phyloP scores from a whole-genome alignment of 768 basidiomycete genomes.

The Daedaleopsis nitida region DNA sequence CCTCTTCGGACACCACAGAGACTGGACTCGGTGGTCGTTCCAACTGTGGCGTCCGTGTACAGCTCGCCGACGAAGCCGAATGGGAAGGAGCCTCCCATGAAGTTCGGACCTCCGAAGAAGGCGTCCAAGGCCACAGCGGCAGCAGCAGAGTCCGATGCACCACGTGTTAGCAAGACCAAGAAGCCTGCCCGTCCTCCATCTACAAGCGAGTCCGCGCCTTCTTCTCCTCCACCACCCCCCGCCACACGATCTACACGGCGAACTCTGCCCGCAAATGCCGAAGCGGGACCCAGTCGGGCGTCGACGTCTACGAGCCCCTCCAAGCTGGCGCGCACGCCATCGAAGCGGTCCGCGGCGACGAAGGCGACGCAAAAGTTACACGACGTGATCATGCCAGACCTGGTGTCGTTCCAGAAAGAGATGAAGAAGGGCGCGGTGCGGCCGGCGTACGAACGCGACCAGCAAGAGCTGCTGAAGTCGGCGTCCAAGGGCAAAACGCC shows the following conservation, averaged over 20 bases:
- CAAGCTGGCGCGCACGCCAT: slow-evolving; percentile 23
- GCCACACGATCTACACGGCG: background rate
- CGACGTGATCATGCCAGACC: slow-evolving; percentile 74
- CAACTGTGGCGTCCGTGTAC: slow-evolving; percentile 16
- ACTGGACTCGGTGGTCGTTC: slow-evolving; percentile 18
- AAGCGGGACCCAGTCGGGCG: slow-evolving; percentile 23
- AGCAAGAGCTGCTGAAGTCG: background rate
- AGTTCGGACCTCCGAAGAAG: slow-evolving; percentile 3
- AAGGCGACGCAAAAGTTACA: slow-evolving; percentile 48
- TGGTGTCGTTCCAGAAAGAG: slow-evolving; percentile 69
- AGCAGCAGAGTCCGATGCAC: background rate
- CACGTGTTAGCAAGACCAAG: background rate
- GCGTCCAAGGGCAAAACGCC: slow-evolving; percentile 22
- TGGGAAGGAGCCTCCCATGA: background rate
- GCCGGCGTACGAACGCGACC: slow-evolving; percentile 25
- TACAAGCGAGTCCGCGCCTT: slow-evolving; percentile 8
- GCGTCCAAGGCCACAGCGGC: background rate
- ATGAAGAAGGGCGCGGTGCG: slow-evolving; percentile 43
- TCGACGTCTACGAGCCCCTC: slow-evolving; percentile 15
- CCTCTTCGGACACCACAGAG: background rate
- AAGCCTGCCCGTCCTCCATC: slow-evolving; percentile 12
- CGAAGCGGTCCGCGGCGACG: slow-evolving; percentile 53
- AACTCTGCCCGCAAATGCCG: slow-evolving; percentile 9
- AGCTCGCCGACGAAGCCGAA: slow-evolving; percentile 11
- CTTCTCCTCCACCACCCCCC: slow-evolving; percentile 7